Evolutionary conservation across 23 red algal species (phyloP), one percentile per base, ranked within the genome.

Genomic region (Agarophyton chilense): DNA sequence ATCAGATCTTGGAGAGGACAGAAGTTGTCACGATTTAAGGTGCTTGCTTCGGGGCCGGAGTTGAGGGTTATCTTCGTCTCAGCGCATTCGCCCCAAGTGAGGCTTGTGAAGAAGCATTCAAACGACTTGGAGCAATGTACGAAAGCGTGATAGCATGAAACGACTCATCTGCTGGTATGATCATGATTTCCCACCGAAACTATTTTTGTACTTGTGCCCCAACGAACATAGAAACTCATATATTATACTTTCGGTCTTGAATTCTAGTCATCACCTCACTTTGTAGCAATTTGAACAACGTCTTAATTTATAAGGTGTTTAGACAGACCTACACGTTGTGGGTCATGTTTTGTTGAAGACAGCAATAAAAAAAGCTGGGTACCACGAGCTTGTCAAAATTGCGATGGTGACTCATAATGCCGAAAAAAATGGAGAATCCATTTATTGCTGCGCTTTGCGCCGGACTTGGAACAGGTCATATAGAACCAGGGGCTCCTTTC

Each of bases 11-110:
- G 54, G 97, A 99, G 32, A 78, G 76, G 81, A 74, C 92, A 16
- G 90, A 95, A 42, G 94, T 99, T 0, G 97, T 99, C 42, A 99
- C 97, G 14, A 94, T 99, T 31, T 93, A 93, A 18, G 97, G 97
- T 28, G 90, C 93, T 26, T 93, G 97, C 46, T 99, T 99, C 85
- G 97, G 97, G 32, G 90, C 97, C 1, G 93, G 88, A 0, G 97
- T 93, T 9, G 89, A 93, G 71, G 94, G 87, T 2, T 99, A 90
- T 79, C 52, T 99, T n/a, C 90, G 97, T 21, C 83, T 99, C 10
- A 90, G 81, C 43, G 97, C 97, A 12, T 99, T 99, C 64, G 97
- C 97, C 31, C 88, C 93, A 2, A 33, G 90, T 31, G 89, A 96
- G 52, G 70, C 90, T 14, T 96, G 94, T 72, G 79, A 74, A 51